phyloP scores from a whole-genome alignment of 2,329 filamentous ascomycete genomes.

The Colletotrichum tanaceti region DNA sequence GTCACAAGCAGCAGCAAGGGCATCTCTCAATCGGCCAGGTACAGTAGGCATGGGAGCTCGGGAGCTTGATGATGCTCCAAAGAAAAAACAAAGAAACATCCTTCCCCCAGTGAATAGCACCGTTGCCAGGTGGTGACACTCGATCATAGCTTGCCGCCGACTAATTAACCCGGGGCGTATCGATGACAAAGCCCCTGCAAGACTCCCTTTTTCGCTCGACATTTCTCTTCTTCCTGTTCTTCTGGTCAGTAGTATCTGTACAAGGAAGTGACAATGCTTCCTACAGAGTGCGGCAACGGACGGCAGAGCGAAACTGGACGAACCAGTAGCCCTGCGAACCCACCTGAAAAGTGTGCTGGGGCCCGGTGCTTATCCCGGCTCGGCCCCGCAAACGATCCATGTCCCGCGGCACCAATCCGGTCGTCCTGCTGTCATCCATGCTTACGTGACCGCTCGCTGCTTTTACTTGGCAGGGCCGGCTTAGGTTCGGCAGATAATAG shows the following conservation, averaged over 20 bases:
- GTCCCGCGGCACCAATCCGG: neutral
- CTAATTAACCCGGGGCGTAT: neutral
- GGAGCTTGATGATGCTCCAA: neutral
- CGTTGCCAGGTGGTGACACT: neutral
- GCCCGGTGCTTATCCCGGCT: slow-evolving; percentile 14
- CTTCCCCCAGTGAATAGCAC: too few relatives aligned
- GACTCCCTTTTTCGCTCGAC: too few relatives aligned
- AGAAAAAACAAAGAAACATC: neutral
- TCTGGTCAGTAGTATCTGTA: slow-evolving; percentile 2
- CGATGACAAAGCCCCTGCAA: slow-evolving; percentile 2
- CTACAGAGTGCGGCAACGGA: slow-evolving; percentile 28
- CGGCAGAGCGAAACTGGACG: slow-evolving; percentile 14
- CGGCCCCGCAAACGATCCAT: slow-evolving; percentile 17
- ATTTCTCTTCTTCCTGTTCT: neutral
- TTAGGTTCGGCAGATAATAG: too few relatives aligned
- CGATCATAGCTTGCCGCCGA: slow-evolving; percentile 1
- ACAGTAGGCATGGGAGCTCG: neutral
- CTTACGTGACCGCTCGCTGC: too few relatives aligned
- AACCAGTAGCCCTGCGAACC: slow-evolving; percentile 25
- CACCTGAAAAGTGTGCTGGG: slow-evolving; percentile 24
- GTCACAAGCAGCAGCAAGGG: neutral
- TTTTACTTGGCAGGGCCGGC: too few relatives aligned
- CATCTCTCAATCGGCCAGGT: neutral
- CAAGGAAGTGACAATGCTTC: neutral
- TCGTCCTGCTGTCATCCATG: slow-evolving; percentile 9